Evolutionary conservation across 148 eudicot species (phyloP).

Genomic region (Beta vulgaris): DNA sequence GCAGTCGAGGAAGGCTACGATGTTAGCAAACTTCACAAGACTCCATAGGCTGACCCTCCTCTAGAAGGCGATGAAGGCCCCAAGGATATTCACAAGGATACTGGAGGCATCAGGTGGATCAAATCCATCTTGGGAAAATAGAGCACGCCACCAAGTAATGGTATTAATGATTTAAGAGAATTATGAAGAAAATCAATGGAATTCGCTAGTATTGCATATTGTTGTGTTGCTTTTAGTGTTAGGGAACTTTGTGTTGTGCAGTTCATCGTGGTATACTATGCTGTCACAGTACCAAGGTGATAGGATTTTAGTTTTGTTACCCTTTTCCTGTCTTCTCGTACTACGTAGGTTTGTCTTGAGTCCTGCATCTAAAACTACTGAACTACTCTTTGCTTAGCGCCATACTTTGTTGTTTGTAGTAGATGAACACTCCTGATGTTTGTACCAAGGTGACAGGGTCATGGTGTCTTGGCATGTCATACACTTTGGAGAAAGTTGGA

Average conservation of each 20-base stretch:
- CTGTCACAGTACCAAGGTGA: background rate
- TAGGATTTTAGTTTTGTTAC: background rate
- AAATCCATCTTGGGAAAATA: slow-evolving; percentile 67
- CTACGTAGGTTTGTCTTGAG: background rate
- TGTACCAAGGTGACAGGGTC: no score
- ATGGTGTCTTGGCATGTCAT: no score
- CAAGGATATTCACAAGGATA: no score
- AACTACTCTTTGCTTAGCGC: background rate
- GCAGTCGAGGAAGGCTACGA: slow-evolving; percentile 74
- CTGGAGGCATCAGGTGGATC: slow-evolving; percentile 82
- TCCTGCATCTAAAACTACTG: background rate
- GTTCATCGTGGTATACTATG: background rate
- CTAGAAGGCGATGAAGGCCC: slow-evolving; percentile 53
- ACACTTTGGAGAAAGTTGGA: no score
- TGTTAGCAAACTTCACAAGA: slow-evolving; percentile 76
- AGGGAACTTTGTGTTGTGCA: background rate
- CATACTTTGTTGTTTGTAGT: no score
- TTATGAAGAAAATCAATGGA: background rate
- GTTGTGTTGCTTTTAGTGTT: background rate
- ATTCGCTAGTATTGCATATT: background rate
- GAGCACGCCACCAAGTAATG: background rate
- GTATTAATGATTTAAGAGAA: background rate
- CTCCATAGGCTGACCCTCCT: slow-evolving; percentile 66
- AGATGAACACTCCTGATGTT: no score
- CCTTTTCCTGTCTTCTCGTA: background rate